These are phyloP conservation scores for Penicillium atrosanguineum DNA, from an alignment of 495 filamentous ascomycete genomes.

Conservation along the genomic window DNA sequence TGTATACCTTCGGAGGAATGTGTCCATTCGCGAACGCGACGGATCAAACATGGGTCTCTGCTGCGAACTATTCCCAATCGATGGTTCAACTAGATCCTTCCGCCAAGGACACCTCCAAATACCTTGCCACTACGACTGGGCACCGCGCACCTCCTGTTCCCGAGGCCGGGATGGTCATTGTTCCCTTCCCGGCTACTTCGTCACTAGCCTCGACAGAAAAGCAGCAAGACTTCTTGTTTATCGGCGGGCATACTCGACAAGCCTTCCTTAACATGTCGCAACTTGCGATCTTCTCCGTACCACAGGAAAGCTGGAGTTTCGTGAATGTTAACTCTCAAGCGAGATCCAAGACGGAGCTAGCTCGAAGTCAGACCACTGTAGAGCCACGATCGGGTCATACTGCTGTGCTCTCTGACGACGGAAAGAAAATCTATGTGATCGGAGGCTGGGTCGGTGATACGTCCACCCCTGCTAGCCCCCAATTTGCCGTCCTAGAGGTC, in stretches of 20 bases:
- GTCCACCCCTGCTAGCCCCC: slow-evolving; percentile 69
- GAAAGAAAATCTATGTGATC: slow-evolving; percentile 67
- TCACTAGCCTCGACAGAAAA: slow-evolving; percentile 43
- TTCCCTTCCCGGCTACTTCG: slow-evolving; percentile 63
- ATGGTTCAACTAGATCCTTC: slow-evolving; percentile 57
- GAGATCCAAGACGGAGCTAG: slow-evolving; percentile 45
- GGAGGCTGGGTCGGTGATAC: slow-evolving; percentile 91
- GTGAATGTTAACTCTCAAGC: slow-evolving; percentile 54
- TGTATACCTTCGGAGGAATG: slow-evolving; percentile 88
- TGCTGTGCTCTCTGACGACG: slow-evolving; percentile 74
- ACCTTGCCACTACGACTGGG: slow-evolving; percentile 38
- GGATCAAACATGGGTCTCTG: slow-evolving; percentile 53
- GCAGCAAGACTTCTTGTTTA: slow-evolving; percentile 72
- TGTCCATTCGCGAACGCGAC: slow-evolving; percentile 57
- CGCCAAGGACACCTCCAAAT: slow-evolving; percentile 22
- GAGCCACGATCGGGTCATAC: slow-evolving; percentile 87
- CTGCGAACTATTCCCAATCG: slow-evolving; percentile 72
- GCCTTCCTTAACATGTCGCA: slow-evolving; percentile 95
- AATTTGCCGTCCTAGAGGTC: slow-evolving; percentile 71
- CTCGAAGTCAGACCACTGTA: slow-evolving; percentile 41
- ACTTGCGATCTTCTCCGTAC: slow-evolving; percentile 80
- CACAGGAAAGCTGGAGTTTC: slow-evolving; percentile 84
- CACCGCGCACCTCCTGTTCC: slow-evolving; percentile 63
- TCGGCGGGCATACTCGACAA: slow-evolving; percentile 79
- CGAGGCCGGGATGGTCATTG: slow-evolving; percentile 85